phyloP scores from a whole-genome alignment of 2,329 filamentous ascomycete genomes.

The Apiospora sp. region DNA sequence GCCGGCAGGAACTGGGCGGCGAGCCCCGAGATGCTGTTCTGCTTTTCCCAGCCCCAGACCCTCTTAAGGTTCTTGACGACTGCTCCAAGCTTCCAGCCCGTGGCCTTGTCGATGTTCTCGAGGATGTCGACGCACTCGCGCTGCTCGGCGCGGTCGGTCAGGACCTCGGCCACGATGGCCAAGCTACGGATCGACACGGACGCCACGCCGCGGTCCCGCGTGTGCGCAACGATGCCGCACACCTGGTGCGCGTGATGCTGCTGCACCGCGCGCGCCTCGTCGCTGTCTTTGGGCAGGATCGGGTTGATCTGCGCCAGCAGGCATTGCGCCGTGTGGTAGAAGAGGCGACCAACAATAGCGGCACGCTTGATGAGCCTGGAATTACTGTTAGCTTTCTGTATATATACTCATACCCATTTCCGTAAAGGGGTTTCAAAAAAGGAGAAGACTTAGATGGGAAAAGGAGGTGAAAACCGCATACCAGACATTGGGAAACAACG shows the following conservation, averaged over 20 bases:
- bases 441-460: neutral
- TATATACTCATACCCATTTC: neutral
- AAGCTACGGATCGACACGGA: constrained; percentile 82
- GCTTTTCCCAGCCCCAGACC: constrained; percentile 77
- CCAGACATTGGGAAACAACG: constrained; percentile 88
- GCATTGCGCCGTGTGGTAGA: constrained; percentile 88
- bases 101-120: constrained; percentile 76
- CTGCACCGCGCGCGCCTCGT: constrained; percentile 75
- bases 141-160: constrained; percentile 75
- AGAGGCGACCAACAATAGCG: constrained; percentile 81
- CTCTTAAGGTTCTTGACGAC: constrained; percentile 77
- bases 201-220: constrained; percentile 80
- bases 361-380: constrained; percentile 80
- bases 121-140: constrained; percentile 83
- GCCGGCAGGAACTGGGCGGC: constrained; percentile 37
- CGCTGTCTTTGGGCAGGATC: constrained; percentile 62
- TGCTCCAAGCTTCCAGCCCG: constrained; percentile 79
- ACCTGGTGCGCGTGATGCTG: constrained; percentile 82
- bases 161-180: constrained; percentile 76
- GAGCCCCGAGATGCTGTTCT: constrained; percentile 34
- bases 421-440: neutral
- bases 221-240: constrained; percentile 88
- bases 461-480: constrained; percentile 49
- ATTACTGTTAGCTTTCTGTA: neutral
- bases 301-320: constrained; percentile 84